Base-by-base conservation (phyloP, 164 flowering plant genomes). In the Litsea cubeba region DNA sequence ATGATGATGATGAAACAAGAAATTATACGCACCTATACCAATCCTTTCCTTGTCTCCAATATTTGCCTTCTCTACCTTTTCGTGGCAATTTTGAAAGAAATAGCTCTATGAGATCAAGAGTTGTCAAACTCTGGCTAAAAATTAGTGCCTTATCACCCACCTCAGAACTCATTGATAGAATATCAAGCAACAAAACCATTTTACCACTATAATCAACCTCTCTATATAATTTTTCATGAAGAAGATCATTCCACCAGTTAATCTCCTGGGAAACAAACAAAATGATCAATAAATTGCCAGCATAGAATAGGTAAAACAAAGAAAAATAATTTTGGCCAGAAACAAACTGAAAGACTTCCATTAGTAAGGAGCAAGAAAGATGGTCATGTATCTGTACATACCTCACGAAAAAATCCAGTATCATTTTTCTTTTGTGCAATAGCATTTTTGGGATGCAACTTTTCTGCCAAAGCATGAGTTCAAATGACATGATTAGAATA, bases 181-280 rank as follows among this genome's bases (percentile, higher is more conserved):
- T 88, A 69, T 95, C 98, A 18, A 93, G 86, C 76, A 93, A 84
- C 86, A 93, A 85, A 76, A 91, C 97, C 98, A 95, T 93, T 88
- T 95, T 95, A 72, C 99, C 99, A 84, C 97, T 86, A 80, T 88
- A 86, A 71, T 90, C 90, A 69, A 79, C 84, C 77, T 91, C 96
- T 76, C 83, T 85, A 71, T 76, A 89, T 50, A 76, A 87, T 68
- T 84, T 86, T 68, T 83, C 88, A 46, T 72, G 84, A 71, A 93
- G 86, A 80, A 93, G 88, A 85, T 88, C 91, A 60, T 81, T 86
- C 96, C 98, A 95, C 99, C 99, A 95, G 76, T 83, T 74, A 24
- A 57, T 51, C 63, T 76, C 90, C 99, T 95, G 84, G 25, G 71
- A 80, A 75, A 4, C 57, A 46, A 69, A 35, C 28, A 35, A 8